phyloP scores from a whole-genome alignment of 2,329 filamentous ascomycete species.

The Pseudogymnoascus sp. region DNA sequence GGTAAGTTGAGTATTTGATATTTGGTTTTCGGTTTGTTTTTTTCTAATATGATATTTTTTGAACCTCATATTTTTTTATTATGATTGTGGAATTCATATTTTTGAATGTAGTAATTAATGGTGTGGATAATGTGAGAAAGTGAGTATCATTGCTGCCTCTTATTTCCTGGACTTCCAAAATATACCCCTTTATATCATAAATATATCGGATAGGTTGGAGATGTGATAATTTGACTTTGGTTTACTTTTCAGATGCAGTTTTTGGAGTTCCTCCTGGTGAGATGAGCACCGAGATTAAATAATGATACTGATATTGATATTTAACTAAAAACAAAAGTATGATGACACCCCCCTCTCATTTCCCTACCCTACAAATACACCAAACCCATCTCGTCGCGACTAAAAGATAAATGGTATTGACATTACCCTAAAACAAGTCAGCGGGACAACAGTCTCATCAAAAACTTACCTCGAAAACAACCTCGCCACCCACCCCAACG shows the following conservation, averaged over 20 bases:
- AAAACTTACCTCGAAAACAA: neutral
- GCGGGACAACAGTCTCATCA: neutral
- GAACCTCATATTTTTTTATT: neutral
- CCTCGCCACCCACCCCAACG: neutral
- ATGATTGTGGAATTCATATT: neutral
- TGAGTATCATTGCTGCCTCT: neutral
- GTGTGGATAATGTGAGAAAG: neutral
- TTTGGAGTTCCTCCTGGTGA: neutral
- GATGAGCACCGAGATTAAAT: too few species aligned
- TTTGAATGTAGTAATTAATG: neutral
- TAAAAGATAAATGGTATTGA: neutral
- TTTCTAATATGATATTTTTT: too few species aligned
- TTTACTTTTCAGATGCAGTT: neutral
- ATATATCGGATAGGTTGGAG: neutral
- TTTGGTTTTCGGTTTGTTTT: neutral
- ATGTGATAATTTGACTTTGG: neutral
- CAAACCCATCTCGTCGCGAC: neutral
- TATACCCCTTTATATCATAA: neutral
- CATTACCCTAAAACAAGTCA: neutral
- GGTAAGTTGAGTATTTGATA: neutral
- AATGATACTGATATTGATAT: too few species aligned
- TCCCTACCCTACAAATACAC: neutral
- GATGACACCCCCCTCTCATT: too few species aligned
- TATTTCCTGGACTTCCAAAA: neutral
- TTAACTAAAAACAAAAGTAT: too few species aligned